Evolutionary conservation across 139 green algal genomes (phyloP).

Genomic region (Coccomyxa sp.): DNA sequence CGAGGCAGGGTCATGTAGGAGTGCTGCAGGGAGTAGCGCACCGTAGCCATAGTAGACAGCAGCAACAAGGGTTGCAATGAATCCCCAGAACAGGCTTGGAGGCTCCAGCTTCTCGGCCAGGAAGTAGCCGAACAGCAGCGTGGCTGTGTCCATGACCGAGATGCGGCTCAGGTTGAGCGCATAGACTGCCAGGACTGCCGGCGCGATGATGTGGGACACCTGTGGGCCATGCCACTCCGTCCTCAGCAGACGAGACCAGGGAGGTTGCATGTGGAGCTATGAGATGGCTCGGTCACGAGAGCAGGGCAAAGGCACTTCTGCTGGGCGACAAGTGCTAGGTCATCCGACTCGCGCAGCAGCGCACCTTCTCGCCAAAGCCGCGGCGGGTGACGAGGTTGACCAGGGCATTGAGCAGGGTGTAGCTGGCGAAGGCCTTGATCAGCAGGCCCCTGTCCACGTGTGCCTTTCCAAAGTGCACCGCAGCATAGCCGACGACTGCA

Average conservation of each 20-base stretch:
- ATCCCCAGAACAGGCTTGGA: background rate
- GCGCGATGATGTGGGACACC: slow-evolving; percentile 10
- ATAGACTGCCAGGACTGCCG: slow-evolving; percentile 6
- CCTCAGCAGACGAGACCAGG: background rate
- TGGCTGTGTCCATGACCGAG: slow-evolving; percentile 1
- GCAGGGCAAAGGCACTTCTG: background rate
- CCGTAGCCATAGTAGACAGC: slow-evolving; percentile 5
- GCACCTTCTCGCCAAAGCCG: background rate
- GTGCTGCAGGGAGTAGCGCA: no score
- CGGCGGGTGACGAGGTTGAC: background rate
- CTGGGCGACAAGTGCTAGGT: background rate
- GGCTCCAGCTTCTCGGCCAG: slow-evolving; percentile 17
- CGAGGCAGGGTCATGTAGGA: no score
- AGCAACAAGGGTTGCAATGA: background rate
- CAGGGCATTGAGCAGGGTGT: background rate
- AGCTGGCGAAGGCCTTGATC: background rate
- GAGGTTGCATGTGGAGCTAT: background rate
- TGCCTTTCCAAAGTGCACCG: background rate
- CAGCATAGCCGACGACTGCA: background rate
- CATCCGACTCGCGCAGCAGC: background rate
- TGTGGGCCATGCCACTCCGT: background rate
- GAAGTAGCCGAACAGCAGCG: slow-evolving; percentile 10
- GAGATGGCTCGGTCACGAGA: background rate
- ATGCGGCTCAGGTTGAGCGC: slow-evolving; percentile 5
- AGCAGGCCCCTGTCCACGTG: background rate